Evolutionary conservation across 73 alveolate genomes (phyloP), one percentile per base, ranked within the genome.

Genomic region (Durusdinium trenchii): DNA sequence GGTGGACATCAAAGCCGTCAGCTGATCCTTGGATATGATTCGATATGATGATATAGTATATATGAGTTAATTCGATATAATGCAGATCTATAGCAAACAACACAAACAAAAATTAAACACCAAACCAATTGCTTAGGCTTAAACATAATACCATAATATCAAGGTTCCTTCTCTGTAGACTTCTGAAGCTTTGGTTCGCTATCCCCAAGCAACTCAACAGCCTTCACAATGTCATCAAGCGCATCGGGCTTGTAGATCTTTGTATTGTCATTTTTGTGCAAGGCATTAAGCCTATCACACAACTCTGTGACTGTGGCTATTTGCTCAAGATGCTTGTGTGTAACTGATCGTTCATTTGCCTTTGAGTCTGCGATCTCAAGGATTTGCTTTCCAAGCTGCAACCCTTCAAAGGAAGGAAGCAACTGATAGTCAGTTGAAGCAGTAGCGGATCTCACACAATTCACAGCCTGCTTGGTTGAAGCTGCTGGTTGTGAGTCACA

Each of bases 271-370:
- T n/a, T n/a, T n/a, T n/a, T n/a, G n/a, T n/a, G n/a, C n/a, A n/a
- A n/a, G n/a, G n/a, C n/a, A n/a, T n/a, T n/a, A n/a, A 64, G 69
- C 69, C 69, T 23, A 16, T 57, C 69, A 23, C 69, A 57, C 12
- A 57, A 23, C 23, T 12, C 79, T 16, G 9, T 9, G 51, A 73
- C 52, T 38, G 23, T 16, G 6, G 48, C 28, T 6, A 73, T 26
- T 73, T 73, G 84, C 36, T 36, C 84, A 23, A 73, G 36, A 38
- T 73, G 84, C 84, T 35, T 6, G 51, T 73, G 85, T 73, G 85
- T 73, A 30, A 9, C 30, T 16, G 20, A 36, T 36, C 85, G 26
- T 36, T 73, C 51, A 12, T 32, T 36, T 3, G 51, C 85, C 20
- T n/a, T 28, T 3, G 18, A 4, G 32, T 3, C 12, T 14, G 87